Percentiles rank a stretch among this genome's conserved stretches.
phyloP scores from a whole-genome alignment of 2,329 filamentous ascomycete genomes.

The Cladosporium oxysporum region DNA sequence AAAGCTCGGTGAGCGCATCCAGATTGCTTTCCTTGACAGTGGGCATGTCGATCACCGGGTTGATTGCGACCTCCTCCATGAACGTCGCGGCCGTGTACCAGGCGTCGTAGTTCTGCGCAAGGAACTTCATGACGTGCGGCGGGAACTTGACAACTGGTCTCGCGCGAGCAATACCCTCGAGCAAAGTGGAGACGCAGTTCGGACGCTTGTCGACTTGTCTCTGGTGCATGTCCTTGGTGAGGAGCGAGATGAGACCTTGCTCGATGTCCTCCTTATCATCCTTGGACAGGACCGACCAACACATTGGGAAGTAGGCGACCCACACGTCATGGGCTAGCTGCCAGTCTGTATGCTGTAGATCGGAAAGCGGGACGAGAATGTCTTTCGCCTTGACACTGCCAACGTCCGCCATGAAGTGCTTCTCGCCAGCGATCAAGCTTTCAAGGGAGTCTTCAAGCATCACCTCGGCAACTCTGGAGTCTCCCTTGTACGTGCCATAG shows the following conservation, averaged over 20 bases:
- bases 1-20: constrained; percentile 92
- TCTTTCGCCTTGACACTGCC: constrained; percentile 86
- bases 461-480: constrained; percentile 61
- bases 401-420: constrained; percentile 79
- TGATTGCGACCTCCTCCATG: constrained; percentile 84
- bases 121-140: constrained; percentile 92
- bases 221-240: constrained; percentile 94
- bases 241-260: constrained; percentile 81
- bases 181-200: constrained; percentile 89
- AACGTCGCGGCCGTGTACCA: constrained; percentile 96
- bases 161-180: constrained; percentile 82
- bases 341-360: constrained; percentile 87
- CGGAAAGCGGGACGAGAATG: constrained; percentile 82
- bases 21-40: constrained; percentile 89
- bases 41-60: constrained; percentile 79
- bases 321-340: constrained; percentile 85
- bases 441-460: constrained; percentile 86
- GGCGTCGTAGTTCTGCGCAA: constrained; percentile 89
- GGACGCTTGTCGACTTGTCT: constrained; percentile 92
- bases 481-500: constrained; percentile 72
- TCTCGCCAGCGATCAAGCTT: constrained; percentile 72
- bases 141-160: constrained; percentile 89
- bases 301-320: constrained; percentile 87
- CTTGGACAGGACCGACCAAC: constrained; percentile 82
- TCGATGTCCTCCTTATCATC: constrained; percentile 91